These are phyloP conservation scores for Trichoderma virens DNA, from an alignment of 495 filamentous ascomycete species.

Conservation along the genomic window DNA sequence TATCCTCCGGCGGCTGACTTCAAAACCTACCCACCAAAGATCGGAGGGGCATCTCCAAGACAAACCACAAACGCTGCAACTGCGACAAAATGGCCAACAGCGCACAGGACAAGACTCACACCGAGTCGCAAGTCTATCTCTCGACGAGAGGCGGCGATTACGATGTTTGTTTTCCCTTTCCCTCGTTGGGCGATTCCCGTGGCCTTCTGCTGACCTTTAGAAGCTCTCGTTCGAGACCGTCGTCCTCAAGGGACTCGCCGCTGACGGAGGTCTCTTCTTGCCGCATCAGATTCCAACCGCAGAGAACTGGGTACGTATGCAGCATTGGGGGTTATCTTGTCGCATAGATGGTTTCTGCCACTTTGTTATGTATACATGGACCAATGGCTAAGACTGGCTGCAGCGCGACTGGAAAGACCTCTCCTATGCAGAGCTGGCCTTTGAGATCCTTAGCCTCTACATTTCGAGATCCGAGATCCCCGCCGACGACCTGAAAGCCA, in stretches of 20 bases:
- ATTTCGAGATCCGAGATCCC: constrained; percentile 81
- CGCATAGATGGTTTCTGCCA: constrained; percentile 8
- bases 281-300: constrained; percentile 71
- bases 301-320: constrained; percentile 42
- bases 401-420: constrained; percentile 61
- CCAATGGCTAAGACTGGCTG: constrained; percentile 17
- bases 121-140: constrained; percentile 68
- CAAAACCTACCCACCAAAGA: constrained; percentile 2
- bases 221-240: constrained; percentile 87
- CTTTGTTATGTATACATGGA: not conserved
- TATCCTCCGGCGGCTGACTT: not conserved
- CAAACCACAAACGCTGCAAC: constrained; percentile 1
- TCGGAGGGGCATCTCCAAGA: not conserved
- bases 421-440: constrained; percentile 71
- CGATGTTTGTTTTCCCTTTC: constrained; percentile 48
- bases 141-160: constrained; percentile 75
- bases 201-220: not conserved
- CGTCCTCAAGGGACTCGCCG: constrained; percentile 83
- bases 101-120: constrained; percentile 33
- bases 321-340: constrained; percentile 10
- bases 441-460: constrained; percentile 68
- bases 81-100: not conserved
- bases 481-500: constrained; percentile 63
- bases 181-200: not conserved
- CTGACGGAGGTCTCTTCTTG: constrained; percentile 84